These are phyloP conservation scores for Penicillium sp. DNA, from an alignment of 2,329 filamentous ascomycete genomes.

Conservation along the genomic window DNA sequence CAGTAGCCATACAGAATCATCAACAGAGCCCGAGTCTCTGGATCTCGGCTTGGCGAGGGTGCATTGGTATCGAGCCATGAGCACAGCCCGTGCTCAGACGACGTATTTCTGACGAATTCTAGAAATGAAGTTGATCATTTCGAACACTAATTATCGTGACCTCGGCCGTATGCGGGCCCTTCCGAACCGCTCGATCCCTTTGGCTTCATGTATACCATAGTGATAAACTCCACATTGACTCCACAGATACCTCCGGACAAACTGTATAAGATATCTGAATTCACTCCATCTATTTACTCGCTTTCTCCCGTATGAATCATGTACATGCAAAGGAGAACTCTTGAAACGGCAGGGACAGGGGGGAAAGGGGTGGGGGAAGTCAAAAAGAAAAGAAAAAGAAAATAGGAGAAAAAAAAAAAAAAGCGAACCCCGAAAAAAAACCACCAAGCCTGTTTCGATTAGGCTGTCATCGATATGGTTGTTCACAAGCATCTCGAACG, in stretches of 20 bases:
- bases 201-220: conserved; percentile 18
- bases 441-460: conserved; percentile 1
- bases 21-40: conserved; percentile 33
- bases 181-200: conserved; percentile 19
- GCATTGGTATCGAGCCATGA: conserved; percentile 33
- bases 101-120: neutral
- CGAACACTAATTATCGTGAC: conserved; percentile 10
- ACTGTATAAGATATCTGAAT: neutral
- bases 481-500: conserved; percentile 10
- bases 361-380: neutral
- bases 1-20: conserved; percentile 12
- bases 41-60: conserved; percentile 33
- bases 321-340: neutral
- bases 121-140: conserved; percentile 6
- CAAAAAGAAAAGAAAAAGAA: neutral
- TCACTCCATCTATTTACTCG: neutral
- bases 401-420: neutral
- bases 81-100: conserved; percentile 26
- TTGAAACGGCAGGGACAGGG: conserved; percentile 2
- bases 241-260: conserved; percentile 5
- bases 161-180: conserved; percentile 13
- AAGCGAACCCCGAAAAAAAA: conserved; percentile 4
- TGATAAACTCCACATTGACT: conserved; percentile 12
- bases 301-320: neutral
- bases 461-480: conserved; percentile 5